Base-by-base conservation (phyloP, 345 rosid genomes). In the Eucalyptus sideroxylon region DNA sequence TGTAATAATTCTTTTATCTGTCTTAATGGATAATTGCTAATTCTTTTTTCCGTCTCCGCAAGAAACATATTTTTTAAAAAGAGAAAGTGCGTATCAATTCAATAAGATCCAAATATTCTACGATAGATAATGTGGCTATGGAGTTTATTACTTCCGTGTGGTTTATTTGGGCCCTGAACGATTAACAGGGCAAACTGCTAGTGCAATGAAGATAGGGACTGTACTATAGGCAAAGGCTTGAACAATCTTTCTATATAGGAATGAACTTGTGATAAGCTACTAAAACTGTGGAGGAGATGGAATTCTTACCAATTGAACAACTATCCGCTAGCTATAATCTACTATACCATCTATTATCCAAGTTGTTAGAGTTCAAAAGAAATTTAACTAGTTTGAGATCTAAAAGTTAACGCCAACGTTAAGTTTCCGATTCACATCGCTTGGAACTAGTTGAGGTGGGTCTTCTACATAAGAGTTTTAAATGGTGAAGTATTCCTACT, bases 301-400 rank as follows among this genome's bases (percentile, higher is more conserved):
- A 69, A 69, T 69, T 69, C 24, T 69, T 34, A 17, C 44, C 81
- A 69, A 17, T 67, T 31, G 19, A 67, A 16, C 17, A 3, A 67
- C 9, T 0, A 67, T 67, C 7, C 2, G 37, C 40, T 31, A 1
- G 0, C 40, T 0, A 7, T 67, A 67, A 10, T 16, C 40, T 67
- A 31, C 37, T 65, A 11, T 15, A n/a, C 21, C 37, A n/a, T 65
- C 77, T 15, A 62, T 65, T n/a, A 62, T n/a, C 16, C 77, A n/a
- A 60, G 31, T 60, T 65, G 0, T 27, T 65, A n/a, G 77, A 65
- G 5, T 62, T 62, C 19, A 23, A 14, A 65, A 65, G 11, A 65
- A 65, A 65, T 65, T 67, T 4, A 67, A 65, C 14, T 30, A 31
- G 11, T 67, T 31, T 67, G 11, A 67, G 80, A 67, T 67, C 42